Evolutionary conservation across 805 yeast genomes (phyloP).

Genomic region (Jamesozyma rosinii): DNA sequence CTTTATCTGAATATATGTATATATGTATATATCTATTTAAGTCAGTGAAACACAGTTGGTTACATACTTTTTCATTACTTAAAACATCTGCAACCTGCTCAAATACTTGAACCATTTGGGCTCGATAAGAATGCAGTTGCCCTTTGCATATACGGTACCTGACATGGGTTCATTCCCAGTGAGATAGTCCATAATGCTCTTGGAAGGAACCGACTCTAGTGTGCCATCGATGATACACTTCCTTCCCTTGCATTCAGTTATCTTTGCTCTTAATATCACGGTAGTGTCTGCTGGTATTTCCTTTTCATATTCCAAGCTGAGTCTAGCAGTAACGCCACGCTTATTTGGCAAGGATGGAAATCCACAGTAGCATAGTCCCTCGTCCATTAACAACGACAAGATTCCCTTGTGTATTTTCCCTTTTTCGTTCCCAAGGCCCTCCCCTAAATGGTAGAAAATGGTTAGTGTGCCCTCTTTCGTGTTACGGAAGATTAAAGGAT

Average conservation of each 20-base stretch:
- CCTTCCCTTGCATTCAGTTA: slow-evolving; percentile 60
- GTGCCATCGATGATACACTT: slow-evolving; percentile 76
- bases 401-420: slow-evolving; percentile 78
- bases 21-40: too few species aligned
- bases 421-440: slow-evolving; percentile 52
- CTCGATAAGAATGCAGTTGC: slow-evolving; percentile 66
- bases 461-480: slow-evolving; percentile 42
- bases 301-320: slow-evolving; percentile 50
- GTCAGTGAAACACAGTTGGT: too few species aligned
- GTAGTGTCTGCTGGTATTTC: slow-evolving; percentile 48
- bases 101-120: slow-evolving; percentile 82
- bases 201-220: slow-evolving; percentile 31
- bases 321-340: slow-evolving; percentile 81
- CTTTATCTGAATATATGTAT: too few species aligned
- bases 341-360: slow-evolving; percentile 70
- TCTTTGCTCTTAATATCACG: slow-evolving; percentile 59
- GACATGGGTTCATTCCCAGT: slow-evolving; percentile 2
- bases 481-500: slow-evolving; percentile 60
- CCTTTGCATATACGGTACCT: slow-evolving; percentile 41
- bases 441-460: slow-evolving; percentile 66
- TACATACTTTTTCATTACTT: too few species aligned
- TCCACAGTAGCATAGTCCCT: slow-evolving; percentile 77
- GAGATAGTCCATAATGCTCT: neutral
- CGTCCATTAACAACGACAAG: slow-evolving; percentile 71
- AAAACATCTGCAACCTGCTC: slow-evolving; percentile 38